Percentiles rank a stretch among this genome's conserved stretches.
phyloP scores from a whole-genome alignment of 805 yeast genomes.

The Candida alai region DNA sequence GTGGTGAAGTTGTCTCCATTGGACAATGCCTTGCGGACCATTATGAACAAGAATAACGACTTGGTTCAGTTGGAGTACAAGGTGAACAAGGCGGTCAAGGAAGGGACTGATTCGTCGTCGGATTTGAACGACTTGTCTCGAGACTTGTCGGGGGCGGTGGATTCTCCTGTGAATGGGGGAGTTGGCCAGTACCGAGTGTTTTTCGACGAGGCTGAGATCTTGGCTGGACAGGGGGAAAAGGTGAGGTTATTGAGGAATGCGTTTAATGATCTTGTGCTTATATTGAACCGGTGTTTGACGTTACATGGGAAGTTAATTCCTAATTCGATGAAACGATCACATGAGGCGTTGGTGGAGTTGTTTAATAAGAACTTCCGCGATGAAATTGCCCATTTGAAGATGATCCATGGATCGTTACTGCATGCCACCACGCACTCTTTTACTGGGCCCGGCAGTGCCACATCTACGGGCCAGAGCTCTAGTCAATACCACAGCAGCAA shows the following conservation, averaged over 20 bases:
- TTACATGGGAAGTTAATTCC: conserved; percentile 68
- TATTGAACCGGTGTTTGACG: conserved; percentile 60
- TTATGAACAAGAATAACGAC: conserved; percentile 67
- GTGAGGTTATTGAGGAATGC: conserved; percentile 42
- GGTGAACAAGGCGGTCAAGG: conserved; percentile 49
- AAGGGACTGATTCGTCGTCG: conserved; percentile 44
- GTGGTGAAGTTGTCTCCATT: conserved; percentile 71
- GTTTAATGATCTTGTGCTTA: conserved; percentile 65
- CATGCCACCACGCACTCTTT: no score
- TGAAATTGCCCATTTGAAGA: conserved; percentile 51
- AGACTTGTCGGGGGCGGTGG: conserved; percentile 79
- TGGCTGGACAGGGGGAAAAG: no score
- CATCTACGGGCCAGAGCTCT: no score
- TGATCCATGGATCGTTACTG: conserved; percentile 9
- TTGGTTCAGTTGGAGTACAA: conserved; percentile 63
- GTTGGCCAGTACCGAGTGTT: conserved; percentile 78
- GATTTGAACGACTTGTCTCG: conserved; percentile 64
- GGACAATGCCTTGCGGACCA: conserved; percentile 71
- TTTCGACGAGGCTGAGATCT: conserved; percentile 30
- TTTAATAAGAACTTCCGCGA: conserved; percentile 63
- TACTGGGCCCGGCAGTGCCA: no score
- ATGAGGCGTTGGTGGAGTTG: conserved; percentile 59
- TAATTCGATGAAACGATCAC: conserved; percentile 53
- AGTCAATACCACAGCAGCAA: no score
- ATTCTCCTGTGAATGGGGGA: conserved; percentile 92